Evolutionary conservation across 768 basidiomycete genomes (phyloP).

Genomic region (Tubosaeta sp.): DNA sequence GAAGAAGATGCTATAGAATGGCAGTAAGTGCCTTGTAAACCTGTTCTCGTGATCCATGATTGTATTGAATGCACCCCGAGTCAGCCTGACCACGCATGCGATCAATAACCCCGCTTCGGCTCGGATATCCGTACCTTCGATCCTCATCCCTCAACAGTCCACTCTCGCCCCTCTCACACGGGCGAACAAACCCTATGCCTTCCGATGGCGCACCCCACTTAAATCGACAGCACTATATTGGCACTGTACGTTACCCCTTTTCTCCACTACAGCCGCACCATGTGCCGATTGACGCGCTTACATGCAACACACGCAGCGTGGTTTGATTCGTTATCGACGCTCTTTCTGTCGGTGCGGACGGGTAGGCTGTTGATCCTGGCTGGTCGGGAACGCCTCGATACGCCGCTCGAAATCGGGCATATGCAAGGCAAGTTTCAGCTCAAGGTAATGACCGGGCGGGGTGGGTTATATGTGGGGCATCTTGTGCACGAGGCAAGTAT

Average conservation of each 20-base stretch:
- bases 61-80: background rate
- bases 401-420: conserved; percentile 91
- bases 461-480: conserved; percentile 66
- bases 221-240: conserved; percentile 85
- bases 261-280: background rate
- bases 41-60: background rate
- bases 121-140: conserved; percentile 81
- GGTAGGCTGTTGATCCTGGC: conserved; percentile 89
- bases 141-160: conserved; percentile 51
- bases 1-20: conserved; percentile 87
- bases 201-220: conserved; percentile 82
- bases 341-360: conserved; percentile 71
- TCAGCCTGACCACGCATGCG: conserved; percentile 73
- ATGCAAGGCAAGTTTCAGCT: conserved; percentile 98
- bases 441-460: conserved; percentile 60
- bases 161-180: conserved; percentile 27
- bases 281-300: background rate
- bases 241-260: conserved; percentile 53
- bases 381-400: conserved; percentile 89
- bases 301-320: conserved; percentile 57
- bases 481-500: conserved; percentile 84
- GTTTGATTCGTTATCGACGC: conserved; percentile 80
- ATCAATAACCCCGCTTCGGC: conserved; percentile 82
- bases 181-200: conserved; percentile 27
- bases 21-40: conserved; percentile 66